These are phyloP conservation scores for Rhodotorula sp. DNA, from an alignment of 1,284 basidiomycete genomes.

Conservation along the genomic window DNA sequence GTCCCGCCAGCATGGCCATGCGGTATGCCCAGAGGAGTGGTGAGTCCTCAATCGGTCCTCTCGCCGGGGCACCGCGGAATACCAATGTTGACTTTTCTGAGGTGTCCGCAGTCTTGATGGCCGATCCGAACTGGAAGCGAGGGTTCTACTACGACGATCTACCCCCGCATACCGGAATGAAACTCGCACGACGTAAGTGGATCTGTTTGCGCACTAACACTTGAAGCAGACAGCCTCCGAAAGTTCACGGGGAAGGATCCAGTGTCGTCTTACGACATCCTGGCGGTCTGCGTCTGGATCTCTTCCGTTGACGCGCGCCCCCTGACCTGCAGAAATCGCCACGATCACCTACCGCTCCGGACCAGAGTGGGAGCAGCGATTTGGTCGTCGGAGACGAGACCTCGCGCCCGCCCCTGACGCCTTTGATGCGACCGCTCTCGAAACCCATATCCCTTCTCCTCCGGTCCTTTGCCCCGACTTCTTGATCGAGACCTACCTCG, in stretches of 20 bases:
- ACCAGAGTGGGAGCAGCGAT: constrained; percentile 97
- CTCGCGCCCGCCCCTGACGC: constrained; percentile 18
- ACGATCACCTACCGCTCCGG: constrained; percentile 99
- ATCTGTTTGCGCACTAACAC: neutral
- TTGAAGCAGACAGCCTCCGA: too few species aligned
- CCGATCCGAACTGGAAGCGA: constrained; percentile 98
- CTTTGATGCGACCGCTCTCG: constrained; percentile 12
- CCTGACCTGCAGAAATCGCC: constrained; percentile 72
- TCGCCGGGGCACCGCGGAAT: neutral
- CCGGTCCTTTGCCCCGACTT: constrained; percentile 88
- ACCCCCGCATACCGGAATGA: constrained; percentile 97
- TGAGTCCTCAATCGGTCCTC: constrained; percentile 51
- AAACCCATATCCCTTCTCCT: constrained; percentile 39
- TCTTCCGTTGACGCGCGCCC: neutral
- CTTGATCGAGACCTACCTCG: constrained; percentile 96
- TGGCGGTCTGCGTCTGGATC: too few species aligned
- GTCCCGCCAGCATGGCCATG: constrained; percentile 90
- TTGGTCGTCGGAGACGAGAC: constrained; percentile 71
- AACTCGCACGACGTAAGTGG: constrained; percentile 85
- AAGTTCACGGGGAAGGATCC: too few species aligned
- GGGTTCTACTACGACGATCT: constrained; percentile 96
- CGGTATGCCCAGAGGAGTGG: constrained; percentile 92
- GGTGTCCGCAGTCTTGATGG: constrained; percentile 77
- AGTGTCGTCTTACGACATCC: too few species aligned
- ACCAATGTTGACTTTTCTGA: neutral